Evolutionary conservation across 2,329 filamentous ascomycete genomes (phyloP).

Genomic region (Aspergillus pseudonomiae): DNA sequence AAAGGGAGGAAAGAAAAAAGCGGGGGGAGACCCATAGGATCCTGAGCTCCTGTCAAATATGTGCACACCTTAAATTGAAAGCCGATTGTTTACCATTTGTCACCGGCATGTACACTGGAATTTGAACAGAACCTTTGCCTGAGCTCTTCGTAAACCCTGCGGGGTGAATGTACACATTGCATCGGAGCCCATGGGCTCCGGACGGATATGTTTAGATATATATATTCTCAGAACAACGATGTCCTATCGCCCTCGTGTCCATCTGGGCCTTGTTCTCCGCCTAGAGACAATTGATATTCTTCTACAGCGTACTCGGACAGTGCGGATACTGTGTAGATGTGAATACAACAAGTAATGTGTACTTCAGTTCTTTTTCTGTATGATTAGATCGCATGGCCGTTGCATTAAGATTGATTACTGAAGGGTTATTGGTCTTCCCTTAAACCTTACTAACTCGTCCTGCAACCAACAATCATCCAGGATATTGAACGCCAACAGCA

Average conservation of each 20-base stretch:
- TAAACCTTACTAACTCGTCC: not conserved
- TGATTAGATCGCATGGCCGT: not conserved
- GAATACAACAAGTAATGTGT: not conserved
- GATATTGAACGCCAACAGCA: not conserved
- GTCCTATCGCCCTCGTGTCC: not conserved
- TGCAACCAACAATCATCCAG: not conserved
- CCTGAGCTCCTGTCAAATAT: not conserved
- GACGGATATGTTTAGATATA: not conserved
- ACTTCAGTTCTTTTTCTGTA: not conserved
- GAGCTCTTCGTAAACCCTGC: not conserved
- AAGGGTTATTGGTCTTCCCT: not conserved
- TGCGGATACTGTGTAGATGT: not conserved
- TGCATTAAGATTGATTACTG: not conserved
- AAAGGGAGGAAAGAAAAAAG: not conserved
- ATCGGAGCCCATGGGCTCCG: not conserved
- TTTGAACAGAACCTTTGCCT: not conserved
- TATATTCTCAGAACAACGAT: not conserved
- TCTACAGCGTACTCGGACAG: not conserved
- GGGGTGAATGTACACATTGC: not conserved
- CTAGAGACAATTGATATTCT: not conserved
- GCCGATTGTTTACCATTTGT: not conserved
- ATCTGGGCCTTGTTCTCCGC: not conserved
- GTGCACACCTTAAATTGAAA: not conserved
- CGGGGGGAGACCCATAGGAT: not conserved
- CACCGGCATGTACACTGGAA: not conserved